Evolutionary conservation across 306 rosid species (phyloP).

Genomic region (Cicer judaicum): DNA sequence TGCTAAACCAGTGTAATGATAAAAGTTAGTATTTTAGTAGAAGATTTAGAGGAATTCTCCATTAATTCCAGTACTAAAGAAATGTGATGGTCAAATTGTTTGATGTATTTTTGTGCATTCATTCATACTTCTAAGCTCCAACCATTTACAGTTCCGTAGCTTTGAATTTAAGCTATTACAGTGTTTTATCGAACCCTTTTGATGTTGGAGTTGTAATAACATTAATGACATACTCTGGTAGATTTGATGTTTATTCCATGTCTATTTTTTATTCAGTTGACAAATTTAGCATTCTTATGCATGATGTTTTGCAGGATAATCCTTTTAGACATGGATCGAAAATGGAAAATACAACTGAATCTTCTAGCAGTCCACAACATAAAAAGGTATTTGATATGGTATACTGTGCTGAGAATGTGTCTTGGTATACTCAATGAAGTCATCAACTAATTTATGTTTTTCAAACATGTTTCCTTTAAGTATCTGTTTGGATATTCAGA

Average conservation of each 20-base stretch:
- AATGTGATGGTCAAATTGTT: no score
- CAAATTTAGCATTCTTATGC: slow-evolving; percentile 26
- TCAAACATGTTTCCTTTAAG: slow-evolving; percentile 11
- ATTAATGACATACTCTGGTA: neutral
- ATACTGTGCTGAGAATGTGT: slow-evolving; percentile 18
- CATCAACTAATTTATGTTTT: slow-evolving; percentile 21
- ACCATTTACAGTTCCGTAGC: slow-evolving; percentile 4
- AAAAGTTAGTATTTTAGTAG: neutral
- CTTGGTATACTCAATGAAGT: slow-evolving; percentile 24
- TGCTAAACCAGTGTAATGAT: neutral
- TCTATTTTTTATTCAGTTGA: slow-evolving; percentile 16
- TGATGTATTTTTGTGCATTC: slow-evolving; percentile 3
- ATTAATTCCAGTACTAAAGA: no score
- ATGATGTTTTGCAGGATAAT: slow-evolving; percentile 54
- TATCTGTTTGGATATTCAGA: slow-evolving; percentile 17
- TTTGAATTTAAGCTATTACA: slow-evolving; percentile 7
- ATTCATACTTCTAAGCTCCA: neutral
- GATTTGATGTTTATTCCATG: slow-evolving; percentile 13
- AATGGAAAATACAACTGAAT: slow-evolving; percentile 48
- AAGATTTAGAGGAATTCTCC: no score
- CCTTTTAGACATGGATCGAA: slow-evolving; percentile 46
- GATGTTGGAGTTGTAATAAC: neutral
- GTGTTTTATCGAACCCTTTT: slow-evolving; percentile 13
- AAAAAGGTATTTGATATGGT: slow-evolving; percentile 47
- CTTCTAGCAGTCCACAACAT: slow-evolving; percentile 41